A percentile compares a stretch with the other conserved stretches of the same genome.
Conservation (phyloP, 352 stramenopile genomes). For the Pythium rishiriense region DNA sequence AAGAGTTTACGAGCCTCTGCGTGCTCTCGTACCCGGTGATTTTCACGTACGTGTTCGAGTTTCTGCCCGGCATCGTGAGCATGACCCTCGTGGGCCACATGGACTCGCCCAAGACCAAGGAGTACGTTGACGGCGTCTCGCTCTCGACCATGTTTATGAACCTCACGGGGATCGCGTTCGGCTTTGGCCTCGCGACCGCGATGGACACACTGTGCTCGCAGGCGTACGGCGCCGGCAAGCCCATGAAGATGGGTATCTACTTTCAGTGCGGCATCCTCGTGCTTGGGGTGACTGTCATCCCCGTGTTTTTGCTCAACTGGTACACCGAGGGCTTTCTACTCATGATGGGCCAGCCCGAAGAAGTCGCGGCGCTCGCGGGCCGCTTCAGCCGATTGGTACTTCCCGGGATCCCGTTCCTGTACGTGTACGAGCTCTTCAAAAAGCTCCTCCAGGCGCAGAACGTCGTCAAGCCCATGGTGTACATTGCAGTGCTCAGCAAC, state of each 20-base stretch:
- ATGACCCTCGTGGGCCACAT: constrained; percentile 66
- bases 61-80: constrained; percentile 48
- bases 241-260: constrained; percentile 75
- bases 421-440: constrained; percentile 78
- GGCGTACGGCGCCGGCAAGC: constrained; percentile 68
- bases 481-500: constrained; percentile 59
- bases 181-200: constrained; percentile 47
- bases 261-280: constrained; percentile 68
- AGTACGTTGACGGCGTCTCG: constrained; percentile 56
- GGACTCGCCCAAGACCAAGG: constrained; percentile 46
- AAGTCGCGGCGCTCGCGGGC: constrained; percentile 56
- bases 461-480: constrained; percentile 71
- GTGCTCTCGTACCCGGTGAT: constrained; percentile 19
- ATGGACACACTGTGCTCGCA: constrained; percentile 88
- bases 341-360: constrained; percentile 42
- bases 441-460: constrained; percentile 82
- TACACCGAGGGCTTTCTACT: constrained; percentile 48
- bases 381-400: constrained; percentile 61
- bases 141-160: constrained; percentile 73
- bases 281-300: constrained; percentile 41
- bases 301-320: constrained; percentile 67
- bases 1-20: constrained; percentile 45
- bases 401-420: constrained; percentile 60
- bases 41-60: constrained; percentile 47
- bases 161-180: constrained; percentile 61